A percentile compares a stretch with the other conserved stretches of the same genome.
phyloP scores from a whole-genome alignment of 768 basidiomycete genomes.

The Multifurca ochricompacta region DNA sequence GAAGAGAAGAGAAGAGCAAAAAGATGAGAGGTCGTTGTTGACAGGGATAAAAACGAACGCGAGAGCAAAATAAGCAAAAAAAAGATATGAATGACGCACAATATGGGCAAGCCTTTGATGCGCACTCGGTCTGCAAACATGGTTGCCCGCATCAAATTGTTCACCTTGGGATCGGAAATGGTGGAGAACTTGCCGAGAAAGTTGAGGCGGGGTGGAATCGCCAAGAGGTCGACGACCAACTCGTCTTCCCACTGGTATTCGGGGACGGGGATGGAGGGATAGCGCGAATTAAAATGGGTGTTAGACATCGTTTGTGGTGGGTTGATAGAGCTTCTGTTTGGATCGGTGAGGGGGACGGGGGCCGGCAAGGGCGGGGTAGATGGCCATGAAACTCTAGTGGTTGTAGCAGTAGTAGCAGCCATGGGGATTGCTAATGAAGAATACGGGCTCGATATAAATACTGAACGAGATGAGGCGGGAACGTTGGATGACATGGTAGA shows the following conservation, averaged over 20 bases:
- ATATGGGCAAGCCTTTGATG: background rate
- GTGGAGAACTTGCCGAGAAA: constrained; percentile 9
- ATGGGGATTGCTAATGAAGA: too few species aligned
- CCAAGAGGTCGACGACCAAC: background rate
- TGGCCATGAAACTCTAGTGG: too few species aligned
- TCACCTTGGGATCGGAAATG: background rate
- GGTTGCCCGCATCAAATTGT: background rate
- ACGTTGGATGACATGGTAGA: too few species aligned
- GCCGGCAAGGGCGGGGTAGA: too few species aligned
- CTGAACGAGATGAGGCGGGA: too few species aligned
- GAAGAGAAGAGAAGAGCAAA: background rate
- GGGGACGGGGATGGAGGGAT: background rate
- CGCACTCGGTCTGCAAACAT: background rate
- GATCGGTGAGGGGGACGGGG: too few species aligned
- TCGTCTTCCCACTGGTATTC: constrained; percentile 7
- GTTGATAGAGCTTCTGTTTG: background rate
- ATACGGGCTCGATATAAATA: too few species aligned
- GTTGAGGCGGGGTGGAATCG: background rate
- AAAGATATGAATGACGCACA: background rate
- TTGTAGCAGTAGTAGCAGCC: too few species aligned
- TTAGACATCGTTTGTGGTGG: background rate
- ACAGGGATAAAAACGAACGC: too few species aligned
- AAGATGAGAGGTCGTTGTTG: background rate
- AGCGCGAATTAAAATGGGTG: too few species aligned
- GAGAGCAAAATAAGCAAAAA: too few species aligned